Base-by-base conservation (phyloP, 768 basidiomycete species). In the Termitomyces eurrhizus region DNA sequence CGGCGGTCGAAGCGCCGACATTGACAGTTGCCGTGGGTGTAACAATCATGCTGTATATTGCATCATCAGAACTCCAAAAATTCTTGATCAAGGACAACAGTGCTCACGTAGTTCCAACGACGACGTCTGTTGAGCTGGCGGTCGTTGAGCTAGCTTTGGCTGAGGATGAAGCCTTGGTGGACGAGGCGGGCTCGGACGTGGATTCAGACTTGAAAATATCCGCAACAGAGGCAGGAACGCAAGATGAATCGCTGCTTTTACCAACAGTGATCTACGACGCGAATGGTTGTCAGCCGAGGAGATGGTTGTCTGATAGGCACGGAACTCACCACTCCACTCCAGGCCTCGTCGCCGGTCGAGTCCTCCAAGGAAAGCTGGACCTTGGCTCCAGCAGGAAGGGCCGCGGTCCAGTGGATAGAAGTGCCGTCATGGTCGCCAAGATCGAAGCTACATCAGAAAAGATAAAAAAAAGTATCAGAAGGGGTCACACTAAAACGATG, bases 351-450 rank as follows among this genome's bases (percentile, higher is more conserved):
- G 33, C 75, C 82, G 37, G 66, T 57, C 2, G 72, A 66, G 67
- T 90, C 88, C 61, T 80, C 70, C 18, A 90, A 62, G 16, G 80
- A 86, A 36, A 91, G 62, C 63, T 77, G 69, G 42, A 87, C 75
- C 33, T 74, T 62, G 24, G 76, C 77, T 41, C 84, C 84, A 13
- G 79, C 75, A 37, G 80, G 66, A 53, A 90, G 44, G 51, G 76
- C 74, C 5, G 67, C 72, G 57, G 70, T 77, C 80, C 82, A 89
- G 14, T 73, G 72, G 12, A 80, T 65, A 50, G 68, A 72, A 55
- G 77, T 79, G 37, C 65, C 68, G n/a, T 70, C 72, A 68, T 81
- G 77, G 72, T 86, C 81, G 57, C 83, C 85, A 50, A 90, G 77
- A 64, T 90, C 83, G 52, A 73, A 77, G 51, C 90, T 92, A 58